phyloP scores from a whole-genome alignment of 257 asterid genomes.

The Solanum piurae region DNA sequence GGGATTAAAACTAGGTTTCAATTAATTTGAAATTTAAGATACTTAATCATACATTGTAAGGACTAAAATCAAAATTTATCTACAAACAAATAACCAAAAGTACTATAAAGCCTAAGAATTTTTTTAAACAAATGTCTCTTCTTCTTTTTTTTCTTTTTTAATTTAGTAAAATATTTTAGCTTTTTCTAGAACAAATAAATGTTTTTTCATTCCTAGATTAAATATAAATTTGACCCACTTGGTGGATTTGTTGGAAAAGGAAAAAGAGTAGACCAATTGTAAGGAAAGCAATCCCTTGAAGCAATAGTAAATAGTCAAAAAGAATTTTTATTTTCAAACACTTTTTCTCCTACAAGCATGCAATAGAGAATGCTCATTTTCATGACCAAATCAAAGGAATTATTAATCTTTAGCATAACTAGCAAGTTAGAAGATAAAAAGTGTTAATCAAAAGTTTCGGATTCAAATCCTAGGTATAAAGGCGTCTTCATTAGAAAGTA shows the following conservation, averaged over 20 bases:
- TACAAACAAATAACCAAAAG: not conserved
- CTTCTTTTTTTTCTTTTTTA: accelerated
- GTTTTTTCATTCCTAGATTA: not conserved
- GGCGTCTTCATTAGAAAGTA: too few relatives aligned
- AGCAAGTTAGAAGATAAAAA: not conserved
- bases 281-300: slow-evolving; percentile 36
- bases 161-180: not conserved
- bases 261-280: slow-evolving; percentile 1
- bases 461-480: too few relatives aligned
- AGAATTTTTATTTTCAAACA: not conserved
- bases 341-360: not conserved
- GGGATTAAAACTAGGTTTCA: not conserved
- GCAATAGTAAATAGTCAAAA: slow-evolving; percentile 24
- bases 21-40: not conserved
- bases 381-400: not conserved
- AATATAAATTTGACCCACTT: not conserved
- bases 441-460: accelerated
- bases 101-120: not conserved
- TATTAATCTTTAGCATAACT: not conserved
- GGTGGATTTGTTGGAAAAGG: slow-evolving; percentile 6
- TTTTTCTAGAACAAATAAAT: not conserved
- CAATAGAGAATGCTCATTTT: not conserved
- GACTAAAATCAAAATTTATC: not conserved
- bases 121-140: too few relatives aligned
- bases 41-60: not conserved